Base-by-base conservation (phyloP, 371 early-diverging fungal species). In the Zopfochytrium polystomum region DNA sequence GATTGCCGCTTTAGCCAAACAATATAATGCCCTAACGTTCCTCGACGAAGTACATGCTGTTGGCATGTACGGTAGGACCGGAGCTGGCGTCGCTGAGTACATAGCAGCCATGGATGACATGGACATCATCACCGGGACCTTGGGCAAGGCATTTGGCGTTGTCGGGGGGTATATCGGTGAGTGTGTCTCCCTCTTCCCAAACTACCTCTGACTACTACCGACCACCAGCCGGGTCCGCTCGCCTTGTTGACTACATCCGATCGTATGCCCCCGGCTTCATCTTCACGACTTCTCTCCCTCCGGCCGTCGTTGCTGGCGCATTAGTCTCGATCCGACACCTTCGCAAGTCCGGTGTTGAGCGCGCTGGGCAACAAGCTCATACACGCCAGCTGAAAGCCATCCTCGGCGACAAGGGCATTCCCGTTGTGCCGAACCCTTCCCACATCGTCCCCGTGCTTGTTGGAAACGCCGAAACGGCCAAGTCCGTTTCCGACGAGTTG, bases 1-100 rank as follows among this genome's bases (percentile, higher is more conserved):
- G 45, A 94, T 96, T 66, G 89, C 88, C 65, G 85, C 81, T 34
- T 80, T 98, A 44, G 97, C 98, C 63, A 88, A 89, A 58, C 92
- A 95, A 80, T 98, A 98, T 76, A 94, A 93, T 53, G 98, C 98
- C 51, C 88, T 98, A 65, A 98, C 98, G 38, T 96, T 95, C 80
- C 76, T 96, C 55, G 98, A 98, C 68, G 96, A 98, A 78, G 98
- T 98, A n/a, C 98, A 98, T 70, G 96, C 97, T 22, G 98, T 98
- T 32, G 98, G 98, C 55, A 96, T 98, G 94, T 98, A 98, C 67
- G 98, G 98, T 13, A 85, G 87, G 5, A 88, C 88, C 49, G 98
- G 97, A 60, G 96, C 91, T 31, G 98, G 98, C 66, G 94, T 98
- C 23, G 95, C 97, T 52, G 96, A 96, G 74, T 93, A 95, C 79